phyloP scores from a whole-genome alignment of 345 rosid species.

The Turritis glabra region DNA sequence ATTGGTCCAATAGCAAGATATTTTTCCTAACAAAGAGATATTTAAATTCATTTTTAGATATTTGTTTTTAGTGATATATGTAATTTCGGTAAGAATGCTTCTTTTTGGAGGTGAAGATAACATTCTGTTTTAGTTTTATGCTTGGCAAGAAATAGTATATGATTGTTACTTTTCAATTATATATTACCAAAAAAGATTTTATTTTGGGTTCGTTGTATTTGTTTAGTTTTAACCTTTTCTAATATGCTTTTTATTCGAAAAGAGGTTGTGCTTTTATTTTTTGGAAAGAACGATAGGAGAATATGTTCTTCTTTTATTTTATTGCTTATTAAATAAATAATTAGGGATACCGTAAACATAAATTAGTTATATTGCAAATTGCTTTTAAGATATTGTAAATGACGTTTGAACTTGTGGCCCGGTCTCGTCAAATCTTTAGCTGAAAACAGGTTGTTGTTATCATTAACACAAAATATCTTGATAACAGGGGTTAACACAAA shows the following conservation, averaged over 20 bases:
- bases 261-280: background rate
- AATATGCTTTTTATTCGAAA: constrained; percentile 9
- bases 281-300: background rate
- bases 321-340: background rate
- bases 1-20: constrained; percentile 28
- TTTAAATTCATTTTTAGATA: background rate
- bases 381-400: constrained; percentile 5
- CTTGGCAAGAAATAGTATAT: constrained; percentile 9
- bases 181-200: background rate
- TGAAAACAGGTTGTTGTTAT: background rate
- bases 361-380: constrained; percentile 20
- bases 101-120: background rate
- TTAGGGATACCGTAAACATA: background rate
- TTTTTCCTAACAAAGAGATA: constrained; percentile 3
- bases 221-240: background rate
- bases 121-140: background rate
- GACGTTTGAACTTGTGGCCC: constrained; percentile 23
- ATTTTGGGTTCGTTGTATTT: background rate
- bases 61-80: background rate
- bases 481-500: background rate
- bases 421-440: background rate
- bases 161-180: background rate
- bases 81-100: background rate
- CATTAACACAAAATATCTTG: constrained; percentile 8
- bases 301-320: constrained; percentile 6